Evolutionary conservation across 2,329 filamentous ascomycete genomes (phyloP), one percentile per base, ranked within the genome.

Genomic region (Fusarium sp.): DNA sequence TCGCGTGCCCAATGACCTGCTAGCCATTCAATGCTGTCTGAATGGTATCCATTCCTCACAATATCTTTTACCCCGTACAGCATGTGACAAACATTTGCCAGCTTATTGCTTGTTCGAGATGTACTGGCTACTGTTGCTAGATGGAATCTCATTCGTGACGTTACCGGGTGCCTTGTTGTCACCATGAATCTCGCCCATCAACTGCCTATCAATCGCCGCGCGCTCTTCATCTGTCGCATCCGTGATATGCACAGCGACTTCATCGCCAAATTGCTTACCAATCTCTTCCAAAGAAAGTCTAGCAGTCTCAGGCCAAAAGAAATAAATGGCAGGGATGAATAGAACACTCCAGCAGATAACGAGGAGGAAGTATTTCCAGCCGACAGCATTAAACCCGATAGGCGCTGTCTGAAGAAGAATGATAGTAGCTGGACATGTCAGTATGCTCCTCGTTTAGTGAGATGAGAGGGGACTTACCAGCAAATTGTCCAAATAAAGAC

Each of bases 301-400:
- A 0, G 76, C 77, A 3, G 80, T 80, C 18, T 81, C 79, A 0
- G 79, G 79, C 59, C 79, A 81, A 71, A 76, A 80, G 16, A 80
- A 76, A 44, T 80, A 81, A 19, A 81, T 79, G 15, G 79, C 72
- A 0, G 80, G 80, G 1, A 80, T 73, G 47, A 79, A 81, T 0
- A 78, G 21, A n/a, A 76, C 68, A 25, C 73, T 85, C 83, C 84
- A 86, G 56, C 78, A 79, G 33, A 86, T 85, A 37, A 86, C 82
- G 32, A 87, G 81, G 2, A 87, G 80, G 65, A 86, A 87, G 73
- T 85, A 87, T 74, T 86, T 87, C 86, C 86, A 88, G 10, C 85
- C 85, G 1, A 85, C 81, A 9, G 82, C 78, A 10, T 80, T 80
- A 69, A 87, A 84, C 0, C 83, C 77, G 16, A 77, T 75, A 0